Base-by-base conservation (phyloP, 495 filamentous ascomycete genomes). In the Neurospora discreta region DNA sequence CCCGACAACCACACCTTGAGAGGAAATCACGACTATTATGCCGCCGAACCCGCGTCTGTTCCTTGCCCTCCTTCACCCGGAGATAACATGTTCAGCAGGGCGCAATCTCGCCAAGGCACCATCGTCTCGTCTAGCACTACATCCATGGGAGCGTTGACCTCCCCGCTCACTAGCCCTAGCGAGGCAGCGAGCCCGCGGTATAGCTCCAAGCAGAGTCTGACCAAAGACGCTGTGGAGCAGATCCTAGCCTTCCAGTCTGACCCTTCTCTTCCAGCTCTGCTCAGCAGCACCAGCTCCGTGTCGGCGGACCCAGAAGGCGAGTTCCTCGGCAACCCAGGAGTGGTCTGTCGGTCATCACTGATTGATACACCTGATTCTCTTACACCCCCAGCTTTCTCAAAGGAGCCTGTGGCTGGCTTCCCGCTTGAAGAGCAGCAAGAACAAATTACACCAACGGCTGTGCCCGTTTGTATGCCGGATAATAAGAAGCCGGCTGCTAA, bases 261-360 rank as follows among this genome's bases (percentile, higher is more conserved):
- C 73, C 91, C 91, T 16, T 92, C 91, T 52, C 85, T 94, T 7
- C 91, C 91, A 3, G 91, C 91, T 44, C 86, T 94, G 7, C 83
- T 92, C 16, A 93, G 91, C 39, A 89, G 90, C n/a, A 90, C 90
- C n/a, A 92, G 91, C 38, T 94, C 91, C n/a, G 81, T 93, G 23
- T 93, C 90, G 23, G 89, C 83, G 15, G 85, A 88, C 58, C 77
- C 82, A 1, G 87, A 89, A 74, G 85, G 83, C 7, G 86, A 89
- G 39, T 85, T 87, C 58, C 79, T 87, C 16, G 76, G 82, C 69
- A 78, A 79, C n/a, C 86, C 86, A 7, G 85, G 85, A 5, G 77
- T 82, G 7, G 75, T 84, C 39, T 76, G 78, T 58, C 78, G 77
- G 39, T 76, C 78, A 38, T 81, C 79, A 13, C 77, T 81, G 38